phyloP scores from a whole-genome alignment of 805 yeast species.

The Cyberlindnera japonica region DNA sequence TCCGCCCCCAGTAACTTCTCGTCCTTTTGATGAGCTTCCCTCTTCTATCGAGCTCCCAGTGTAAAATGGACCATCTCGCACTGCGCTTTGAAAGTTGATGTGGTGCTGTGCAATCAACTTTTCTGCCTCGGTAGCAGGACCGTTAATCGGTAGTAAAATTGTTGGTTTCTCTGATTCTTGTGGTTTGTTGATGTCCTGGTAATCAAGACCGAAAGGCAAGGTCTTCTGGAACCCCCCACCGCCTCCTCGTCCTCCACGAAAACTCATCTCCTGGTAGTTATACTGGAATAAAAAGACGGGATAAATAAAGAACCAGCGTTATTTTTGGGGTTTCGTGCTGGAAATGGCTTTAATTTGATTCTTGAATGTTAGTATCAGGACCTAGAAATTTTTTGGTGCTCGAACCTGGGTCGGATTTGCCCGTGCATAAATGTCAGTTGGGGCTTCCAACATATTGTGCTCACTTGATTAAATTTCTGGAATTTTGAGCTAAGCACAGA shows the following conservation, averaged over 20 bases:
- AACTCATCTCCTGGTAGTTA: conserved; percentile 51
- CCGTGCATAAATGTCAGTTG: too few species aligned
- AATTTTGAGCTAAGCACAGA: too few species aligned
- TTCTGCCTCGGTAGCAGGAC: conserved; percentile 50
- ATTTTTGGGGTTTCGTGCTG: too few species aligned
- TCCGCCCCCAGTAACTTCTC: conserved; percentile 36
- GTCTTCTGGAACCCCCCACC: conserved; percentile 35
- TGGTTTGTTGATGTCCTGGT: conserved; percentile 48
- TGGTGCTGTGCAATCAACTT: conserved; percentile 50
- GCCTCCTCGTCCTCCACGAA: conserved; percentile 43
- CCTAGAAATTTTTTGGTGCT: too few species aligned
- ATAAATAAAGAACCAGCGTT: too few species aligned
- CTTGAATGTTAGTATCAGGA: too few species aligned
- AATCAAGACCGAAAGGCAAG: conserved; percentile 72
- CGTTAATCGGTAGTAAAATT: conserved; percentile 60
- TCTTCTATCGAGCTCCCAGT: conserved; percentile 48
- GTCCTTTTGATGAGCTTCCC: conserved; percentile 24
- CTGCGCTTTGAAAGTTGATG: conserved; percentile 47
- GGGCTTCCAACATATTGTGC: too few species aligned
- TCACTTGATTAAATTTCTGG: too few species aligned
- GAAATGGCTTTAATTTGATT: too few species aligned
- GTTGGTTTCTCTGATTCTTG: conserved; percentile 34
- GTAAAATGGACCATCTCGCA: conserved; percentile 64
- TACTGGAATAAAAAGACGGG: too few species aligned
- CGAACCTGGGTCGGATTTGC: too few species aligned